These are phyloP conservation scores for Neurospora sp. DNA, from an alignment of 495 filamentous ascomycete species.

Conservation along the genomic window DNA sequence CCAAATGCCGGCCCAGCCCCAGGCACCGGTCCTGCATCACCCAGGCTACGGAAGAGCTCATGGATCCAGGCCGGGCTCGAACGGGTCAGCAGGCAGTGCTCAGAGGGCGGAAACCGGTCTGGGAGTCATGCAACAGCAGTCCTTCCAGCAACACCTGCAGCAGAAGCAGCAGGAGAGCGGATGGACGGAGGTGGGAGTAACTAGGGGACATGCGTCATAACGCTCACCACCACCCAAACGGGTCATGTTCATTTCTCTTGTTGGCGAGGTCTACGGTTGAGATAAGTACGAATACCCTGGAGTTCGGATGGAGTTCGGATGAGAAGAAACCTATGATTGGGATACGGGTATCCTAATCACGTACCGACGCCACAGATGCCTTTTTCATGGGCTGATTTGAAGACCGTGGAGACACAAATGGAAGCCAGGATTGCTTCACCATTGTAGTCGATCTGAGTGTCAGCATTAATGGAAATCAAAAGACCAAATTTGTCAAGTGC, in stretches of 20 bases:
- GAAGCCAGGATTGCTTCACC: not conserved
- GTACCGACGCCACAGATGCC: not conserved
- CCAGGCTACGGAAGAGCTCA: constrained; percentile 23
- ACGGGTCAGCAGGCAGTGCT: not conserved
- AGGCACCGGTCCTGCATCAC: constrained; percentile 24
- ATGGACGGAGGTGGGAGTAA: not conserved
- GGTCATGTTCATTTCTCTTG: not conserved
- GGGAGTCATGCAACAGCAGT: not conserved
- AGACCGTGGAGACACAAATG: not conserved
- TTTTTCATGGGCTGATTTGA: not conserved
- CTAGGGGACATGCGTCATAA: not conserved
- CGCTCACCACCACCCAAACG: not conserved
- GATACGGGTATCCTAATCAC: not conserved
- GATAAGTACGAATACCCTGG: not conserved
- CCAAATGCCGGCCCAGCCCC: constrained; percentile 14
- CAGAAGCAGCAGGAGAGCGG: not conserved
- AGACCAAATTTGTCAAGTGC: not conserved
- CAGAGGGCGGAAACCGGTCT: not conserved
- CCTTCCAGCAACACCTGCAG: not conserved
- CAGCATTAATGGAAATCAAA: not conserved
- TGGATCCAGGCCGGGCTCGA: constrained; percentile 10
- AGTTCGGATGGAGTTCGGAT: not conserved
- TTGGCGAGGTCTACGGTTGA: not conserved
- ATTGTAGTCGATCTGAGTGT: not conserved
- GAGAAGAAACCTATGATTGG: not conserved